Evolutionary conservation across 1,284 basidiomycete species (phyloP).

Genomic region (Mycena sp.): DNA sequence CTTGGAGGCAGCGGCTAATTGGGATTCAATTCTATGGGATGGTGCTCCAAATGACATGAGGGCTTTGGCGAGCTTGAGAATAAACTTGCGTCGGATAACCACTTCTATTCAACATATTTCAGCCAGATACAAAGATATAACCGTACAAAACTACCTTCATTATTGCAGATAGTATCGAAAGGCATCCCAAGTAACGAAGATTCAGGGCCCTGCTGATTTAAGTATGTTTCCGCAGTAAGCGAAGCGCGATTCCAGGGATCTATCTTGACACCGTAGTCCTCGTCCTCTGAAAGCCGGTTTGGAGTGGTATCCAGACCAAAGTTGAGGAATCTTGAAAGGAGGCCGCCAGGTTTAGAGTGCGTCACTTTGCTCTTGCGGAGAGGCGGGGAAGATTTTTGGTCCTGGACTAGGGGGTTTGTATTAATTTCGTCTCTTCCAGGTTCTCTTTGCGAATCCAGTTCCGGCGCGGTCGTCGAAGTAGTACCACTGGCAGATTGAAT

Average conservation of each 20-base stretch:
- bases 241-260: constrained; percentile 9
- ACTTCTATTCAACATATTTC: constrained; percentile 53
- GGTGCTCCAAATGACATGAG: constrained; percentile 86
- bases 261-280: neutral
- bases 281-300: constrained; percentile 3
- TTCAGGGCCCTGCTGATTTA: too few relatives aligned
- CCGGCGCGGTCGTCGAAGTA: too few relatives aligned
- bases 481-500: neutral
- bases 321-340: constrained; percentile 22
- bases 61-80: constrained; percentile 83
- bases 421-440: too few relatives aligned
- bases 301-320: constrained; percentile 26
- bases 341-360: constrained; percentile 9
- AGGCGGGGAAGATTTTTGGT: too few relatives aligned
- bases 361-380: neutral
- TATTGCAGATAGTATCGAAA: too few relatives aligned
- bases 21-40: constrained; percentile 87
- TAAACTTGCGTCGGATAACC: constrained; percentile 76
- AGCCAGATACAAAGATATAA: neutral
- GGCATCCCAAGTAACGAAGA: too few relatives aligned
- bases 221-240: neutral
- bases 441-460: too few relatives aligned
- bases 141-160: too few relatives aligned
- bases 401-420: too few relatives aligned
- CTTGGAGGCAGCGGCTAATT: constrained; percentile 64